phyloP scores from a whole-genome alignment of 1,284 basidiomycete species.

The Wolfiporia cocos region DNA sequence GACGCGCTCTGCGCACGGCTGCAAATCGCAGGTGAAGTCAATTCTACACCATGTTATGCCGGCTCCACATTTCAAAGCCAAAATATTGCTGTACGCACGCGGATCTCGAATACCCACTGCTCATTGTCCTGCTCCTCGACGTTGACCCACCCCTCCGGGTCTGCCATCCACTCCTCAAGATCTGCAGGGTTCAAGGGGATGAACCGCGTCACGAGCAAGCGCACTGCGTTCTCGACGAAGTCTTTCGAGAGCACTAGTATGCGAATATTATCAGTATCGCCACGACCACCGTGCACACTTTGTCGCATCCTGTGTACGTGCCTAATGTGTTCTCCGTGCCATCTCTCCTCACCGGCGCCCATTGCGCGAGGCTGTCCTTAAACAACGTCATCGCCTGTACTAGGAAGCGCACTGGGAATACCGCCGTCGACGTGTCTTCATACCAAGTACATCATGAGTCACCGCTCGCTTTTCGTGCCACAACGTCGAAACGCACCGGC shows the following conservation, averaged over 20 bases:
- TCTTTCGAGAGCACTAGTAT: conserved; percentile 60
- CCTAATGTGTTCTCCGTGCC: conserved; percentile 55
- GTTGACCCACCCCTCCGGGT: conserved; percentile 90
- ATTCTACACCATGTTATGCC: no score
- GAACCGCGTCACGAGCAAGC: conserved; percentile 74
- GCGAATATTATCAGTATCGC: conserved; percentile 6
- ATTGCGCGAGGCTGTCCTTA: conserved; percentile 76
- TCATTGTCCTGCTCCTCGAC: conserved; percentile 82
- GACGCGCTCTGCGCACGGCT: conserved; percentile 88
- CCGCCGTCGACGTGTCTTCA: conserved; percentile 41
- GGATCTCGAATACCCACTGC: conserved; percentile 83
- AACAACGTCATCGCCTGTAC: conserved; percentile 86
- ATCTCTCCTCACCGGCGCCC: conserved; percentile 57
- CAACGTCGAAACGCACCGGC: conserved; percentile 39
- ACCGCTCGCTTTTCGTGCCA: no score
- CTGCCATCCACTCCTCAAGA: conserved; percentile 72
- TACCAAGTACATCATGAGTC: no score
- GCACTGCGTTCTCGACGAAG: conserved; percentile 77
- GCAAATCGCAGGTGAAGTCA: conserved; percentile 6
- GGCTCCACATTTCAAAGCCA: neutral
- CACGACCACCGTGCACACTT: neutral
- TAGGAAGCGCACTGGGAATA: conserved; percentile 74
- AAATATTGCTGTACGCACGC: conserved; percentile 45
- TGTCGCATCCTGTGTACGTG: conserved; percentile 20
- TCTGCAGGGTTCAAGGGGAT: conserved; percentile 78